A percentile compares a stretch with the other conserved stretches of the same genome.
phyloP scores from a whole-genome alignment of 257 asterid species.

The Apocynum venetum region DNA sequence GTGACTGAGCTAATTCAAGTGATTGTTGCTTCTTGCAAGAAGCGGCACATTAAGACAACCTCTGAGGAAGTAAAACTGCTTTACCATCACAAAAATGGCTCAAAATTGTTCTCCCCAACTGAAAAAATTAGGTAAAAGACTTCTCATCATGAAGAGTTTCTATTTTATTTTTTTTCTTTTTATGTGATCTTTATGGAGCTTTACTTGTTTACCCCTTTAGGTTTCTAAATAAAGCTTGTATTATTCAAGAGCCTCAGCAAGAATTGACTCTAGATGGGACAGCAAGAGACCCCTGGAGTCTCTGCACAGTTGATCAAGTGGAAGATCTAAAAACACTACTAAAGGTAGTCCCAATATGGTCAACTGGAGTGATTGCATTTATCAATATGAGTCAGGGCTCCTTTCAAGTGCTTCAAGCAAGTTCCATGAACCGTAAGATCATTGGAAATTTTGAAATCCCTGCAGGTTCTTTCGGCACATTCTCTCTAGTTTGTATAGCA shows the following conservation, averaged over 20 bases:
- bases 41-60: conserved; percentile 29
- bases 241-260: conserved; percentile 14
- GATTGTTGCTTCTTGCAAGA: conserved; percentile 49
- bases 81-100: conserved; percentile 39
- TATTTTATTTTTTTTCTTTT: too few species aligned
- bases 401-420: conserved; percentile 61
- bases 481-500: conserved; percentile 36
- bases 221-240: conserved; percentile 74
- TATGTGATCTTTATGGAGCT: too few species aligned
- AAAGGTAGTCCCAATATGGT: conserved; percentile 65
- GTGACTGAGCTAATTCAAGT: conserved; percentile 51
- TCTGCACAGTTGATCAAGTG: conserved; percentile 72
- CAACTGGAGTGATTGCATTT: conserved; percentile 54
- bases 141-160: too few species aligned
- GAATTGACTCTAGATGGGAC: conserved; percentile 38
- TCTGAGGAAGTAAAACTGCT: conserved; percentile 5
- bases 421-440: conserved; percentile 49
- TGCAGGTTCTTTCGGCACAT: conserved; percentile 57
- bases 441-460: conserved; percentile 55
- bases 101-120: conserved; percentile 5
- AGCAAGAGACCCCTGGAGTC: conserved; percentile 47
- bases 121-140: background rate
- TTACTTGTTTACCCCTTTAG: conserved; percentile 23
- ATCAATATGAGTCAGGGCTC: conserved; percentile 45
- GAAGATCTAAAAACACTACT: conserved; percentile 65